Conservation (phyloP, 345 rosid genomes). For the Rhodamnia argentea region DNA sequence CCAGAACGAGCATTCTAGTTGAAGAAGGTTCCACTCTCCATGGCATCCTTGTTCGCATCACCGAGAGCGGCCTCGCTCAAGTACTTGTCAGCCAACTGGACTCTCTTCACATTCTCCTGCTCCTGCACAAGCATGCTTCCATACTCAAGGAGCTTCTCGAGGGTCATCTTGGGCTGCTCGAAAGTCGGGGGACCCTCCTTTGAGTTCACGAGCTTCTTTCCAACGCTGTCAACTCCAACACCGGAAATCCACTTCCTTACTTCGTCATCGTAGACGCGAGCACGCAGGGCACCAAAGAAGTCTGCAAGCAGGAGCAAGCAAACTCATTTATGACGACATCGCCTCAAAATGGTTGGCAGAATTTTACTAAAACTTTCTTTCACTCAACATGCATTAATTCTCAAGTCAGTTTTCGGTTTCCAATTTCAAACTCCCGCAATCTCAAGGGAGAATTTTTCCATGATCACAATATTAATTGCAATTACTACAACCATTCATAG, state of each 20-base stretch:
- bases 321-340: background rate
- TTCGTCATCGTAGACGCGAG: slow-evolving; percentile 15
- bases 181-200: slow-evolving; percentile 15
- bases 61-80: slow-evolving; percentile 15
- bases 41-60: slow-evolving; percentile 15
- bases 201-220: slow-evolving; percentile 19
- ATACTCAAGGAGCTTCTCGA: slow-evolving; percentile 16
- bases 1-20: background rate
- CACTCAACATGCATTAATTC: background rate
- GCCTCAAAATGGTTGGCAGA: background rate
- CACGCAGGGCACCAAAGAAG: slow-evolving; percentile 17
- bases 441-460: background rate
- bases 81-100: slow-evolving; percentile 18
- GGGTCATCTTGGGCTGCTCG: slow-evolving; percentile 19
- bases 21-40: slow-evolving; percentile 7
- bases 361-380: background rate
- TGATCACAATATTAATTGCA: background rate
- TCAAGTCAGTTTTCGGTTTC: background rate
- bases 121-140: slow-evolving; percentile 15
- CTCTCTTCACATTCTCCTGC: slow-evolving; percentile 20
- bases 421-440: background rate
- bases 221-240: slow-evolving; percentile 1
- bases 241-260: slow-evolving; percentile 16
- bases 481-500: background rate
- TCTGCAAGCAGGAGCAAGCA: background rate